Evolutionary conservation across 306 rosid genomes (phyloP), one percentile per base, ranked within the genome.

Genomic region (Albizia julibrissin): DNA sequence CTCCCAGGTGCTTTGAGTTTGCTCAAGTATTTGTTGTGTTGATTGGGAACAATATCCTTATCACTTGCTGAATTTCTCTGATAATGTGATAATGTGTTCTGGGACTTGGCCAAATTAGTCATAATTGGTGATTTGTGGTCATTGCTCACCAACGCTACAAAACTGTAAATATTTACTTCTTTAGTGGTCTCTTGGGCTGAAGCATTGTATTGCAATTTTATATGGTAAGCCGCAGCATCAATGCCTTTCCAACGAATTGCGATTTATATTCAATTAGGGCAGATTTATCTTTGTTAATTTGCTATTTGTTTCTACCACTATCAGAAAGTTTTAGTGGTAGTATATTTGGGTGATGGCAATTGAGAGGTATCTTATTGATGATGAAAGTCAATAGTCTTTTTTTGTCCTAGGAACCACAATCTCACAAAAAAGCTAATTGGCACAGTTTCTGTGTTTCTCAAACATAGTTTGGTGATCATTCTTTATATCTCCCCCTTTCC

Each of bases 1-100:
- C 99, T 50, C 99, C 99, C 3, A 91, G 99, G 97, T 95, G 69
- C 76, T 81, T 86, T 81, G 33, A 59, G 81, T 74, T 86, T 50
- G 82, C 56, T 77, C 69, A 33, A 74, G 46, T 72, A 49, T 54
- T 47, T 19, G 49, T 29, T 62, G 39, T 61, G 42, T 74, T 74
- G 33, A 67, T 73, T 72, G 24, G 76, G 70, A 39, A 24, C 79
- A 78, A 29, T 50, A 47, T 69, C 22, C 72, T 47, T 29, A 52
- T 56, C 56, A 39, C 66, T 75, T 70, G 46, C 37, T 27, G 77
- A 71, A 68, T 69, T 83, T 27, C 44, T 74, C 34, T 76, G 52
- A 56, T 76, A 37, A 65, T 80, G 39, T 76, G 52, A 56, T 76
- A 37, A 65, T 80, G 39, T 72, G 56, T 44, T 52, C 26, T 64